These are phyloP conservation scores for Spatholobus suberectus DNA, from an alignment of 306 rosid species.

Conservation along the genomic window DNA sequence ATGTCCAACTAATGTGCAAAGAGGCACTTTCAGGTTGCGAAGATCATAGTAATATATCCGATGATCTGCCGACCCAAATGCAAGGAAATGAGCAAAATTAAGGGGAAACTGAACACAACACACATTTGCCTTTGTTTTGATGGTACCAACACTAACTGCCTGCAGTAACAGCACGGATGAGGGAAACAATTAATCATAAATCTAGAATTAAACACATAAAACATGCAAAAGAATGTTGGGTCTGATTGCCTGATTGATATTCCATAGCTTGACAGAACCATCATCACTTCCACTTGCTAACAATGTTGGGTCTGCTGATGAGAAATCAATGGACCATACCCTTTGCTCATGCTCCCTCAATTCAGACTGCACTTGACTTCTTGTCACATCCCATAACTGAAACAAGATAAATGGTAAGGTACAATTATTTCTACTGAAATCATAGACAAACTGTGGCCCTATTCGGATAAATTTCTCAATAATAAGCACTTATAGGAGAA, in stretches of 20 bases:
- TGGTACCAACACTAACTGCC: slow-evolving; percentile 82
- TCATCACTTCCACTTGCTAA: slow-evolving; percentile 90
- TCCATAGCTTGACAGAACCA: slow-evolving; percentile 90
- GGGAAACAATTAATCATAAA: slow-evolving; percentile 63
- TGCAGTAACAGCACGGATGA: slow-evolving; percentile 70
- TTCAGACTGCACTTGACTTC: slow-evolving; percentile 76
- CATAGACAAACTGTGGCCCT: slow-evolving; percentile 6
- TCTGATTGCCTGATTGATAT: slow-evolving; percentile 94
- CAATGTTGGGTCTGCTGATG: slow-evolving; percentile 86
- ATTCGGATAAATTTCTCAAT: too few relatives aligned
- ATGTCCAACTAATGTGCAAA: slow-evolving; percentile 77
- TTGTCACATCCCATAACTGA: slow-evolving; percentile 87
- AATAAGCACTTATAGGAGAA: too few relatives aligned
- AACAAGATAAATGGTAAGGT: slow-evolving; percentile 3
- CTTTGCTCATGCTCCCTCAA: slow-evolving; percentile 88
- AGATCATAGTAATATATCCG: slow-evolving; percentile 81
- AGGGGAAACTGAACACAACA: slow-evolving; percentile 86
- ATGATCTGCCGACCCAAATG: slow-evolving; percentile 92
- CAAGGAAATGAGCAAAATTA: slow-evolving; percentile 75
- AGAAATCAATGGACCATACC: slow-evolving; percentile 87
- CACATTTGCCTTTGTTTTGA: slow-evolving; percentile 86
- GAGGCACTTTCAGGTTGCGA: slow-evolving; percentile 68
- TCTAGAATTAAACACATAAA: slow-evolving; percentile 47
- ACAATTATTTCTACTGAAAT: slow-evolving; percentile 16
- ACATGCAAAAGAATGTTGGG: slow-evolving; percentile 30